A percentile compares a stretch with the other conserved stretches of the same genome.
Evolutionary conservation across 805 yeast species (phyloP).

Genomic region (Candida silvicultrix): DNA sequence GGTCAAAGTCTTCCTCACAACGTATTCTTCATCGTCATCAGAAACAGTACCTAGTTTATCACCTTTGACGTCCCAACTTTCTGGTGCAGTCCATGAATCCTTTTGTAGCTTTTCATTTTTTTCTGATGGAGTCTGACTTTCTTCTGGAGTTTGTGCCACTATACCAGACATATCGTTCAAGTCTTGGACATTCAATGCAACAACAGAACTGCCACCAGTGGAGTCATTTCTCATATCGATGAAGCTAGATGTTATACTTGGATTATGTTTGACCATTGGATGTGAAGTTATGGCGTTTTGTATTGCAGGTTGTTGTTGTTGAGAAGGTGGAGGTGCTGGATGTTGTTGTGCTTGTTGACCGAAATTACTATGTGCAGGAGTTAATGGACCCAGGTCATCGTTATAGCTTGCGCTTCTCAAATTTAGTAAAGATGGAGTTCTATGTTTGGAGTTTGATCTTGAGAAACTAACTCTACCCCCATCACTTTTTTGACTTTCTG

Average conservation of each 20-base stretch:
- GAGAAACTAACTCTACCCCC: neutral
- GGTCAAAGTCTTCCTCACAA: constrained; percentile 29
- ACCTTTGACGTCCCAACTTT: constrained; percentile 53
- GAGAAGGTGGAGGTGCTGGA: neutral
- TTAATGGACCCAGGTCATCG: neutral
- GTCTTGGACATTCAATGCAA: constrained; percentile 30
- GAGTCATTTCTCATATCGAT: neutral
- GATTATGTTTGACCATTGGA: constrained; percentile 10
- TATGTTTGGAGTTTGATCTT: neutral
- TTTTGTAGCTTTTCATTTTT: constrained; percentile 2
- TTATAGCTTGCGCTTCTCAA: neutral
- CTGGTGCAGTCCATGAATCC: constrained; percentile 49
- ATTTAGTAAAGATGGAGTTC: neutral
- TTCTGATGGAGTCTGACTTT: neutral
- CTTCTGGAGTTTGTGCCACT: constrained; percentile 15
- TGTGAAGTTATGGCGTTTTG: neutral
- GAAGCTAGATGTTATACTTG: neutral
- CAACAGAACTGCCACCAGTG: constrained; percentile 29
- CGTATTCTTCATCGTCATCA: constrained; percentile 31
- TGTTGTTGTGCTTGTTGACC: neutral
- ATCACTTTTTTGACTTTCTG: neutral
- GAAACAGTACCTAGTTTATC: constrained; percentile 10
- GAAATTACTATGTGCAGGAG: neutral
- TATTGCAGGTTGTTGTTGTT: neutral
- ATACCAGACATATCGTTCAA: constrained; percentile 47